phyloP scores from a whole-genome alignment of 495 filamentous ascomycete species.

The Annulohypoxylon bovei region DNA sequence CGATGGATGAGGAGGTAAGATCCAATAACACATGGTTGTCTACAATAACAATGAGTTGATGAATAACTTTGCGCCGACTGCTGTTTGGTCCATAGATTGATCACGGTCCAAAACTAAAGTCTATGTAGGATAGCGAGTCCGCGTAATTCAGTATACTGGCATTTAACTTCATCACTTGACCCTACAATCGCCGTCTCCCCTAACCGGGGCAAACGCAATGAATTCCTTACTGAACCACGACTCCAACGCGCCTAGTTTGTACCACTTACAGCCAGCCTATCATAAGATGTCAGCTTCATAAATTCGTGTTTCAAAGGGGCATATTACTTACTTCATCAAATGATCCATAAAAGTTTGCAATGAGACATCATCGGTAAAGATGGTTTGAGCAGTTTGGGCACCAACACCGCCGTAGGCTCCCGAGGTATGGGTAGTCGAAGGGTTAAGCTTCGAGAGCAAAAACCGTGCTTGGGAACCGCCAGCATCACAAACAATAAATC shows the following conservation, averaged over 20 bases:
- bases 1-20: not conserved
- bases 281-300: slow-evolving; percentile 23
- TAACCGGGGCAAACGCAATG: not conserved
- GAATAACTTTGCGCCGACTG: not conserved
- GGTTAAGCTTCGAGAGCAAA: slow-evolving; percentile 96
- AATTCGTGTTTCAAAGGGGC: slow-evolving; percentile 2
- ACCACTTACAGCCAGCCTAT: slow-evolving; percentile 64
- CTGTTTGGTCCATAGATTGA: not conserved
- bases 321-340: slow-evolving; percentile 89
- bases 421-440: slow-evolving; percentile 96
- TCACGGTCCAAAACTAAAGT: not conserved
- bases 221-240: not conserved
- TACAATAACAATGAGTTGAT: slow-evolving; percentile 8
- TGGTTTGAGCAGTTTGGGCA: slow-evolving; percentile 92
- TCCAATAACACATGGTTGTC: slow-evolving; percentile 12
- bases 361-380: slow-evolving; percentile 99
- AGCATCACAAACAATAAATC: slow-evolving; percentile 98
- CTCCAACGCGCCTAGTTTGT: slow-evolving; percentile 55
- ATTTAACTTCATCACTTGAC: not conserved
- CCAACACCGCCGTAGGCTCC: slow-evolving; percentile 88
- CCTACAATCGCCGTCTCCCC: not conserved
- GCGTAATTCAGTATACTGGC: not conserved
- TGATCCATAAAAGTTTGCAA: slow-evolving; percentile 99
- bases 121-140: not conserved
- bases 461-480: slow-evolving; percentile 98